These are phyloP conservation scores for Penicillium herquei DNA, from an alignment of 495 filamentous ascomycete genomes.

Conservation along the genomic window DNA sequence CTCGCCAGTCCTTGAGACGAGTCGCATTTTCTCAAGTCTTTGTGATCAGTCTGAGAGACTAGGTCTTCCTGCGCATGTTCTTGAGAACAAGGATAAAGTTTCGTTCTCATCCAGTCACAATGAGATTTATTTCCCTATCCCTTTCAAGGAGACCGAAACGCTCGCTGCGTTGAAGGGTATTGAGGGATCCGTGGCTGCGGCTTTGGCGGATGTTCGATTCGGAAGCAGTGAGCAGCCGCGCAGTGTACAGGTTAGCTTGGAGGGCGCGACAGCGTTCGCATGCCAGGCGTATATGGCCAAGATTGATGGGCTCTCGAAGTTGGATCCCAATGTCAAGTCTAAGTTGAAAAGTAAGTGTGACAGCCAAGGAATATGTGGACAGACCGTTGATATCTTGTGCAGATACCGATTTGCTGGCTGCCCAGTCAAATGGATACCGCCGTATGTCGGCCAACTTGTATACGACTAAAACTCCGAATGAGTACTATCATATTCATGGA, in stretches of 20 bases:
- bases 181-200: conserved; percentile 65
- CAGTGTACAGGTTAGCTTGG: conserved; percentile 58
- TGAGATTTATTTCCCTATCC: conserved; percentile 57
- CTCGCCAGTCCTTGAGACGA: conserved; percentile 42
- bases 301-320: conserved; percentile 66
- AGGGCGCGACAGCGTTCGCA: conserved; percentile 63
- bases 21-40: conserved; percentile 41
- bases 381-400: background rate
- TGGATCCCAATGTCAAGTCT: conserved; percentile 56
- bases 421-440: conserved; percentile 71
- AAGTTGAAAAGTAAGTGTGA: conserved; percentile 59
- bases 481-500: conserved; percentile 78
- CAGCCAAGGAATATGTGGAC: background rate
- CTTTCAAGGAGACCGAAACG: conserved; percentile 69
- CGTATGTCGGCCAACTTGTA: conserved; percentile 76
- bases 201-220: conserved; percentile 59
- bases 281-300: conserved; percentile 73
- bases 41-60: conserved; percentile 42
- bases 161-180: conserved; percentile 66
- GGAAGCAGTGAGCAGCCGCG: conserved; percentile 32
- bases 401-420: conserved; percentile 70
- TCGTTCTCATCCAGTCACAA: conserved; percentile 42
- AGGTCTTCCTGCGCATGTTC: conserved; percentile 34
- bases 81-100: conserved; percentile 35
- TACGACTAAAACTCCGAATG: conserved; percentile 59